Base-by-base conservation (phyloP, 2,329 filamentous ascomycete genomes). In the Aspergillus awamori region DNA sequence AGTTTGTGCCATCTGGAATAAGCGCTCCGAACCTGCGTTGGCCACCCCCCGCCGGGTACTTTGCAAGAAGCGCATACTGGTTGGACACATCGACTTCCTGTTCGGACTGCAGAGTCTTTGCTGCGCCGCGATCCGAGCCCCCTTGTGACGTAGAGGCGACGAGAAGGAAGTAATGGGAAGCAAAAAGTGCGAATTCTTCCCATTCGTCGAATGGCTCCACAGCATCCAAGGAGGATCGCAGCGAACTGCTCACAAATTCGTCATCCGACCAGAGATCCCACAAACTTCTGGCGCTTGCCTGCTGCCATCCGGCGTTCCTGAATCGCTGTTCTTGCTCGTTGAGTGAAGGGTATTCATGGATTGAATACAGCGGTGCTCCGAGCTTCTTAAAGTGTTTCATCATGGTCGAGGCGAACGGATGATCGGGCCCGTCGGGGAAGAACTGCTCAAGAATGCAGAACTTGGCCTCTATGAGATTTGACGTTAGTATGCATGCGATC, bases 171-270 rank as follows among this genome's bases (percentile, higher is more conserved):
- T 97, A 96, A 76, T 97, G 93, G 36, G 88, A 87, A 2, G 86
- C 87, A 74, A 96, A 97, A 0, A 97, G 80, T 2, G 90, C 88
- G 72, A 97, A 93, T 70, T 97, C 94, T 76, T 98, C 94, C 92
- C 92, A 97, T 76, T 97, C 93, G 74, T 98, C 94, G 72, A 98
- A 97, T 0, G 89, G 87, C 71, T 97, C 94, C 15, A 93, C 76
- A 0, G 79, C 72, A 67, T 97, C 89, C 13, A 97, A 77, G 10
- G 78, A 78, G 38, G 73, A 79, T 64, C 91, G 84, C 63, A 91
- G 83, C 1, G 82, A 76, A 1, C 82, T 70, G 5, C 81, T 81
- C 20, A 96, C 77, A 73, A 93, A 93, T 2, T 79, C 72, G 13
- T 86, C 80, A 65, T 90, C 86, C 10, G 84, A 86, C 93, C 93